Evolutionary conservation across 768 basidiomycete genomes (phyloP), one percentile per base, ranked within the genome.

Genomic region (Neoboletus magnificus): DNA sequence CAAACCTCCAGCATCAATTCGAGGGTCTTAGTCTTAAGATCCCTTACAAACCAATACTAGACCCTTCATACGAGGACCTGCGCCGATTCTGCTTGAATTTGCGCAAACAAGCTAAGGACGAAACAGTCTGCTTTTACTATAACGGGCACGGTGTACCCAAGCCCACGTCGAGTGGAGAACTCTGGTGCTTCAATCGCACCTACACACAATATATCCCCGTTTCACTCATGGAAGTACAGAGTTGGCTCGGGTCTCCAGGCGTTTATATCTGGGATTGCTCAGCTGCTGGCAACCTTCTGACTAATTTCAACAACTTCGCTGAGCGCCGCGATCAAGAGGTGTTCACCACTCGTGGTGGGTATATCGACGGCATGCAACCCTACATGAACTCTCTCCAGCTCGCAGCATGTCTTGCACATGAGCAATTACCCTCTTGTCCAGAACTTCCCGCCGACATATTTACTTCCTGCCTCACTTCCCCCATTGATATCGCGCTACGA

Each of bases 261-360:
- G 92, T 98, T 29, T 98, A 95, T 70, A 92, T 99, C 51, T 99
- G 97, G 97, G 97, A 99, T 68, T 98, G 95, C 70, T 95, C 93
- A 2, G 91, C 92, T n/a, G 96, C 97, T 2, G 97, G 97, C 1
- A 85, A 98, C 72, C 84, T 98, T 41, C 76, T 98, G 30, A 80
- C 82, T 50, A 98, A 97, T 72, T 97, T 96, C 72, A 91, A 89
- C 67, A 77, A 74, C 44, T 87, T 88, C 60, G 90, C 91, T 4
- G 82, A 89, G 61, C 78, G 83, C 33, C 83, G 89, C 18, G 88
- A 93, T 62, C 79, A 83, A 30, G 89, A 92, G 51, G 73, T 80
- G 20, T 79, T 78, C 49, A 73, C 78, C 59, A 71, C 71, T 57
- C 81, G 85, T 50, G 84, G 83, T 1, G 85, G 85, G 11, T 82